Percentiles rank a stretch among this genome's conserved stretches.
phyloP scores from a whole-genome alignment of 257 asterid genomes.

The Salvia rosmarinus region DNA sequence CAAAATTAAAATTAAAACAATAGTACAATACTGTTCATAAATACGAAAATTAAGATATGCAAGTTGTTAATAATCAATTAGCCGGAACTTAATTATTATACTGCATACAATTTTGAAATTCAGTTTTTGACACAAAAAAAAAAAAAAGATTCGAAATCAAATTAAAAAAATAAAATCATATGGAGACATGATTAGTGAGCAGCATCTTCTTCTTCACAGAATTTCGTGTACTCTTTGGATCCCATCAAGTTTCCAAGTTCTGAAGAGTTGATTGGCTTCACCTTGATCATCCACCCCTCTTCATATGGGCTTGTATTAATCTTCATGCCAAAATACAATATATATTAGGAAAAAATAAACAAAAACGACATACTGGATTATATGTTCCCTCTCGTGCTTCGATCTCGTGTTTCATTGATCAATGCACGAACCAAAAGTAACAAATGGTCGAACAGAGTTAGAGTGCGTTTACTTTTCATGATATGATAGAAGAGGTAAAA shows the following conservation, averaged over 20 bases:
- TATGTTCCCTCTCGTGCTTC: not conserved
- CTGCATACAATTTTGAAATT: slow-evolving; percentile 11
- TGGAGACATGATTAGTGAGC: slow-evolving; percentile 41
- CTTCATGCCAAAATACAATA: slow-evolving; percentile 38
- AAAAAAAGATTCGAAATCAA: not conserved
- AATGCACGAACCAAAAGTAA: not conserved
- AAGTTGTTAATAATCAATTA: slow-evolving; percentile 20
- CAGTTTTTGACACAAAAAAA: slow-evolving; percentile 25
- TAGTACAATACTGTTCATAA: too few relatives aligned
- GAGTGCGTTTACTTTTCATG: too few relatives aligned
- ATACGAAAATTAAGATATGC: not conserved
- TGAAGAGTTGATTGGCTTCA: slow-evolving; percentile 71
- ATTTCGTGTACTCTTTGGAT: slow-evolving; percentile 67
- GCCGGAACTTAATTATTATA: slow-evolving; percentile 11
- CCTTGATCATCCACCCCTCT: slow-evolving; percentile 94
- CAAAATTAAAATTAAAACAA: too few relatives aligned
- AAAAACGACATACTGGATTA: not conserved
- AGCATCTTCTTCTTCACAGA: slow-evolving; percentile 91
- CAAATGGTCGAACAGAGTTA: not conserved
- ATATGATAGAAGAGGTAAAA: too few relatives aligned
- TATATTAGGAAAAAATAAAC: not conserved
- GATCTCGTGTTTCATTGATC: not conserved
- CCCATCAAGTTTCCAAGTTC: slow-evolving; percentile 73
- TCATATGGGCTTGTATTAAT: slow-evolving; percentile 82
- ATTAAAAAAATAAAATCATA: not conserved